Evolutionary conservation across 1,139 yeast genomes (phyloP).

Genomic region (Cylindricascospora bacillispora): DNA sequence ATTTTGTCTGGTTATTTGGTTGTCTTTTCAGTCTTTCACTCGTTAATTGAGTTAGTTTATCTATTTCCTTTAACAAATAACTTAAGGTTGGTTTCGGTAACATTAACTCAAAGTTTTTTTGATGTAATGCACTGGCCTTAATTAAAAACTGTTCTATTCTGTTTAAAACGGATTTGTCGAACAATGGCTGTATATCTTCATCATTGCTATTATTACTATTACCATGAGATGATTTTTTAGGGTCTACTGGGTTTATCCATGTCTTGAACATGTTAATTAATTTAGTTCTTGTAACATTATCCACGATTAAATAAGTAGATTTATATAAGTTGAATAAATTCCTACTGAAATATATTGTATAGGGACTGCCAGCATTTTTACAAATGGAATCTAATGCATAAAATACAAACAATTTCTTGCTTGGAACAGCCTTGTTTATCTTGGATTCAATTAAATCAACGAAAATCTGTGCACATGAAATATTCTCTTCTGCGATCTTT

Average conservation of each 20-base stretch:
- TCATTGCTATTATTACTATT: slow-evolving; percentile 1
- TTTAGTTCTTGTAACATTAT: slow-evolving; percentile 61
- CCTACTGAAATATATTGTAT: slow-evolving; percentile 53
- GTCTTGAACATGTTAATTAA: slow-evolving; percentile 70
- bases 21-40: slow-evolving; percentile 27
- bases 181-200: slow-evolving; percentile 36
- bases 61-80: slow-evolving; percentile 26
- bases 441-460: slow-evolving; percentile 58
- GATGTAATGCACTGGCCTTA: slow-evolving; percentile 36
- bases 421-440: slow-evolving; percentile 59
- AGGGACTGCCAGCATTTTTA: slow-evolving; percentile 83
- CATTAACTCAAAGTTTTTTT: slow-evolving; percentile 21
- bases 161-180: slow-evolving; percentile 57
- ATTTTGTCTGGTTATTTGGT: slow-evolving; percentile 30
- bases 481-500: slow-evolving; percentile 76
- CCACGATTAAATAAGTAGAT: slow-evolving; percentile 64
- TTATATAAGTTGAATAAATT: slow-evolving; percentile 39
- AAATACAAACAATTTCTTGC: slow-evolving; percentile 69
- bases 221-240: slow-evolving; percentile 35
- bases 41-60: slow-evolving; percentile 30
- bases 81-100: slow-evolving; percentile 24
- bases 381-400: slow-evolving; percentile 87
- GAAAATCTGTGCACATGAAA: slow-evolving; percentile 63
- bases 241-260: slow-evolving; percentile 62
- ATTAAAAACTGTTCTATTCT: slow-evolving; percentile 63